Percentiles rank a stretch among this genome's conserved stretches.
phyloP scores from a whole-genome alignment of 257 asterid genomes.

The Plantago elongata region DNA sequence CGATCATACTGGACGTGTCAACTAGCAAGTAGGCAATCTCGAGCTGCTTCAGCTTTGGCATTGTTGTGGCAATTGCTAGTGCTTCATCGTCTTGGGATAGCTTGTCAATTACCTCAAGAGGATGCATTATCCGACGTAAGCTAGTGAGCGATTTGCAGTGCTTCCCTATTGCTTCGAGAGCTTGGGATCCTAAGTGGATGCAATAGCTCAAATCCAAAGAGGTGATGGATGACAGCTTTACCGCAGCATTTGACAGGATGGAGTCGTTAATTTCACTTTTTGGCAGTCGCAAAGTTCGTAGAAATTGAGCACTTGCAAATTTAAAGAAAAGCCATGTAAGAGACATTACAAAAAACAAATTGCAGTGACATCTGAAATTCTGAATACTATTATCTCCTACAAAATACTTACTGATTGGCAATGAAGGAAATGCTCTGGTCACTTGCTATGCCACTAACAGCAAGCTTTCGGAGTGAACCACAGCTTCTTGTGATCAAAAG shows the following conservation, averaged over 20 bases:
- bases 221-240: constrained; percentile 42
- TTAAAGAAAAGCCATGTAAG: constrained; percentile 22
- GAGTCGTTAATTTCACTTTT: constrained; percentile 54
- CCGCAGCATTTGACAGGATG: constrained; percentile 37
- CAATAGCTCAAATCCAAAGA: constrained; percentile 77
- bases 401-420: constrained; percentile 57
- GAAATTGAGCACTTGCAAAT: constrained; percentile 69
- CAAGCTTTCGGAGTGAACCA: constrained; percentile 60
- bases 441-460: constrained; percentile 48
- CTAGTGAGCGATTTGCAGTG: constrained; percentile 53
- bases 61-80: constrained; percentile 58
- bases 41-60: constrained; percentile 74
- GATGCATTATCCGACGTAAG: constrained; percentile 71
- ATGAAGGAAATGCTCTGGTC: constrained; percentile 53
- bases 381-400: no score
- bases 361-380: no score
- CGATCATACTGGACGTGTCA: constrained; percentile 41
- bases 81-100: constrained; percentile 79
- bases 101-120: constrained; percentile 52
- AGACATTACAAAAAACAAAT: not conserved
- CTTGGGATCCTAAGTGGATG: constrained; percentile 57
- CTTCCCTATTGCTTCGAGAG: constrained; percentile 62
- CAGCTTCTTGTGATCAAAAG: constrained; percentile 59
- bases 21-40: constrained; percentile 79
- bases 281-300: constrained; percentile 51